phyloP scores from a whole-genome alignment of 2,329 filamentous ascomycete genomes.

The Talaromyces islandicus region DNA sequence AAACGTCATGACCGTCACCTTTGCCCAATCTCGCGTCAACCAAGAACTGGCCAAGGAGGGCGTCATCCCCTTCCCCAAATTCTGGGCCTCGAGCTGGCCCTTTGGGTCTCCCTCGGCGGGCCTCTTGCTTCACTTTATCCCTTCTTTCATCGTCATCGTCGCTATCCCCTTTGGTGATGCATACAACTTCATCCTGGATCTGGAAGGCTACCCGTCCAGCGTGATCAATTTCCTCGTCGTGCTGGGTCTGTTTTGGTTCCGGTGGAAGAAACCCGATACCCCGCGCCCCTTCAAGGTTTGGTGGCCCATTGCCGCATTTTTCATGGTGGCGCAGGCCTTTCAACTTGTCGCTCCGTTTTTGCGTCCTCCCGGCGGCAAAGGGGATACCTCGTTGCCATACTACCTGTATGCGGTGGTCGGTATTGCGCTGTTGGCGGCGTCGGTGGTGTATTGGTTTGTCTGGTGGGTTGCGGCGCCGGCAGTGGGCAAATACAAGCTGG shows the following conservation, averaged over 20 bases:
- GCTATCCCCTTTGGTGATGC: conserved; percentile 58
- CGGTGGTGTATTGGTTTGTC: conserved; percentile 45
- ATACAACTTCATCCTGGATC: conserved; percentile 50
- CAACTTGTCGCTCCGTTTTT: conserved; percentile 55
- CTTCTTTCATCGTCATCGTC: conserved; percentile 56
- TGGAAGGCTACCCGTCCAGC: conserved; percentile 17
- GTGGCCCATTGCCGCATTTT: conserved; percentile 33
- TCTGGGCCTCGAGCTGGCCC: conserved; percentile 61
- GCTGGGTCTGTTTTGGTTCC: conserved; percentile 48
- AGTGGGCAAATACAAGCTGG: conserved; percentile 14
- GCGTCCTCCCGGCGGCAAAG: conserved; percentile 38
- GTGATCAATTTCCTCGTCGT: conserved; percentile 32
- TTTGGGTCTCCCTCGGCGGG: conserved; percentile 52
- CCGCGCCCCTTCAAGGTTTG: conserved; percentile 9
- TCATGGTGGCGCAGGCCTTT: conserved; percentile 56
- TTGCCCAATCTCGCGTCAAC: conserved; percentile 15
- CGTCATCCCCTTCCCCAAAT: conserved; percentile 54
- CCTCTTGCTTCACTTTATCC: conserved; percentile 55
- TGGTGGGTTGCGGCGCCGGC: conserved; percentile 15
- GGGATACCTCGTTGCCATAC: conserved; percentile 45
- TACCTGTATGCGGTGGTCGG: conserved; percentile 45
- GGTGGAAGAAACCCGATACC: conserved; percentile 12
- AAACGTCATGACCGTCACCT: conserved; percentile 14
- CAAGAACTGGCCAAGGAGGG: conserved; percentile 60
- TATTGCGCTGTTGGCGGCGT: conserved; percentile 38